Evolutionary conservation across 139 green algal species (phyloP).

Genomic region (Volvox reticuliferus): DNA sequence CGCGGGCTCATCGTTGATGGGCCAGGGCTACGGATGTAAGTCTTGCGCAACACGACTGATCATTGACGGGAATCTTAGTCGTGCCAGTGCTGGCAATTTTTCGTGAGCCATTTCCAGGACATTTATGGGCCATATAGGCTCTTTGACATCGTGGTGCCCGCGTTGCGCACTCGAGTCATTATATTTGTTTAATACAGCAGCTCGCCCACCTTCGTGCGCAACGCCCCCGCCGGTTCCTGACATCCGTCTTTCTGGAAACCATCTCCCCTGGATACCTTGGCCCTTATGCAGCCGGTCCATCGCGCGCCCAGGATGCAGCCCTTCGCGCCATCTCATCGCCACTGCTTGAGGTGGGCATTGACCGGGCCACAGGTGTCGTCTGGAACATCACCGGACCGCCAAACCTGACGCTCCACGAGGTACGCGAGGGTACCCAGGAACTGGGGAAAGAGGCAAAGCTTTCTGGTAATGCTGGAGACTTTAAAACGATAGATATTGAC

Average conservation of each 20-base stretch:
- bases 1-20: slow-evolving; percentile 90
- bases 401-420: slow-evolving; percentile 92
- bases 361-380: slow-evolving; percentile 95
- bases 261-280: no score
- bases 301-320: slow-evolving; percentile 73
- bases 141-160: no score
- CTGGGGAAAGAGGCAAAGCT: no score
- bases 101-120: not conserved
- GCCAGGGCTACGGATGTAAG: slow-evolving; percentile 78
- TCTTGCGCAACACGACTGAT: not conserved
- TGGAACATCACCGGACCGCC: slow-evolving; percentile 97
- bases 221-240: no score
- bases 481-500: no score
- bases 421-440: slow-evolving; percentile 32
- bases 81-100: not conserved
- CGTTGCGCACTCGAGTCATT: no score
- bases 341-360: slow-evolving; percentile 93
- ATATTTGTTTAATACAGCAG: no score
- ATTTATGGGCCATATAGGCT: no score
- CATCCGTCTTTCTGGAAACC: no score
- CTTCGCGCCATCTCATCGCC: slow-evolving; percentile 86
- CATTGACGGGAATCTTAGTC: no score
- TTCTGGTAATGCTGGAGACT: no score
- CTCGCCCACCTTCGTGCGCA: no score
- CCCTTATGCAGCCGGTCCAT: slow-evolving; percentile 66